A percentile compares a stretch with the other conserved stretches of the same genome.
Conservation (phyloP, 768 basidiomycete species). For the Cyclocybe cylindracea region DNA sequence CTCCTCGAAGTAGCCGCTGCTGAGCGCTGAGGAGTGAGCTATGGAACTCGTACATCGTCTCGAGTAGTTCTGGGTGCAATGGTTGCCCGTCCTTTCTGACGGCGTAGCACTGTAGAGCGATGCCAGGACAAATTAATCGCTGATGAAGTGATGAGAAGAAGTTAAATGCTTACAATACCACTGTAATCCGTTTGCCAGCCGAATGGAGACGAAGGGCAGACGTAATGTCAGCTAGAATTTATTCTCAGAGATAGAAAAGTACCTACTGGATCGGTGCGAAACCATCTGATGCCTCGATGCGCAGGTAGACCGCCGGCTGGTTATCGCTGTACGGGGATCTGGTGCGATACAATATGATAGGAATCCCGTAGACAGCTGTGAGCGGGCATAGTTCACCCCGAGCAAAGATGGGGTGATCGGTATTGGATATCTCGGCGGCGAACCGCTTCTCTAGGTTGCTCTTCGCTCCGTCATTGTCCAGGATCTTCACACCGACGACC, state of each 20-base stretch:
- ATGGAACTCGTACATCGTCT: constrained; percentile 18
- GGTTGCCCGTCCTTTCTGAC: constrained; percentile 16
- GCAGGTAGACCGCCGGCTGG: constrained; percentile 16
- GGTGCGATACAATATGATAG: constrained; percentile 9
- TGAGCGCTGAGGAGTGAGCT: not conserved
- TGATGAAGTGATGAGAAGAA: not conserved
- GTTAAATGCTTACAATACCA: constrained; percentile 7
- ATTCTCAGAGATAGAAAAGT: not conserved
- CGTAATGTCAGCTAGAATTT: not conserved
- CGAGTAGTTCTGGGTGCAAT: constrained; percentile 9
- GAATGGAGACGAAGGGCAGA: too few relatives aligned
- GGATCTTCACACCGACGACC: constrained; percentile 1
- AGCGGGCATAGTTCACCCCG: constrained; percentile 17
- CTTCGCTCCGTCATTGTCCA: not conserved
- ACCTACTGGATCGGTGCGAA: constrained; percentile 13
- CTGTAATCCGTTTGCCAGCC: constrained; percentile 13
- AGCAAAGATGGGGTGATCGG: constrained; percentile 12
- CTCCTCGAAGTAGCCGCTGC: constrained; percentile 9
- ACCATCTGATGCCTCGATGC: constrained; percentile 8
- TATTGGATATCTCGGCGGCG: constrained; percentile 1
- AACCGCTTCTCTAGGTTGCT: not conserved
- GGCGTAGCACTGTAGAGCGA: constrained; percentile 11
- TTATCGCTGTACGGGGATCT: constrained; percentile 5
- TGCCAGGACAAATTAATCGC: not conserved
- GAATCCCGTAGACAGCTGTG: constrained; percentile 13